Base-by-base conservation (phyloP, 2,329 filamentous ascomycete genomes). In the Epichloe bromicola region DNA sequence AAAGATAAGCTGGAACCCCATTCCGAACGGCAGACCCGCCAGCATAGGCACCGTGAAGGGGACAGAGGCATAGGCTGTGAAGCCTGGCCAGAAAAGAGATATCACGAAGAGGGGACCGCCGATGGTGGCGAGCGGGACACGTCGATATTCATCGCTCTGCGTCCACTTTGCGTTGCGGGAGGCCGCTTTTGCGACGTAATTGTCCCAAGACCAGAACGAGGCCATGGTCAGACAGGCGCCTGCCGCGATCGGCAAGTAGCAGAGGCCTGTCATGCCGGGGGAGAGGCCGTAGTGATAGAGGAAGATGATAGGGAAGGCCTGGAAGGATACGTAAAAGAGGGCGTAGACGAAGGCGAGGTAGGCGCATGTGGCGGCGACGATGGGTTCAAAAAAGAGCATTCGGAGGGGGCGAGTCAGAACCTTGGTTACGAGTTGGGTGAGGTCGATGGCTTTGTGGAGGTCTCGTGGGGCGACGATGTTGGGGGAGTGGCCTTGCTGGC, bases 271-370 rank as follows among this genome's bases (percentile, higher is more conserved):
- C 30, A 79, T 71, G 19, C 85, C 82, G 0, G 82, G 82, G 3
- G 74, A 78, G 54, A 88, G 78, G 33, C 70, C 68, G 63, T 88
- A 88, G 4, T 81, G 61, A 23, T 67, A 61, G 55, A 76, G 69
- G 63, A 87, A 90, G 55, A 88, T 84, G 53, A 83, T 73, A 1
- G 82, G 82, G 62, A 83, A 90, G 2, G 84, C 83, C 63, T 88
- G 80, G 58, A 91, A 88, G 61, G 81, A 88, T 67, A 90, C 86
- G 71, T 79, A 78, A 60, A 78, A 78, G 57, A 78, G 76, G 46
- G 71, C 76, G 61, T 88, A 90, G 36, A 81, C 75, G 30, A 90
- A 71, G 36, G 86, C 80, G 11, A 89, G 71, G 64, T 88, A 90
- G 60, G 79, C 61, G 63, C 82, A 88, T 1, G 77, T 79, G 46